A percentile compares a stretch with the other conserved stretches of the same genome.
Evolutionary conservation across 2,329 filamentous ascomycete species (phyloP).

Genomic region (Penicillium nordicum): DNA sequence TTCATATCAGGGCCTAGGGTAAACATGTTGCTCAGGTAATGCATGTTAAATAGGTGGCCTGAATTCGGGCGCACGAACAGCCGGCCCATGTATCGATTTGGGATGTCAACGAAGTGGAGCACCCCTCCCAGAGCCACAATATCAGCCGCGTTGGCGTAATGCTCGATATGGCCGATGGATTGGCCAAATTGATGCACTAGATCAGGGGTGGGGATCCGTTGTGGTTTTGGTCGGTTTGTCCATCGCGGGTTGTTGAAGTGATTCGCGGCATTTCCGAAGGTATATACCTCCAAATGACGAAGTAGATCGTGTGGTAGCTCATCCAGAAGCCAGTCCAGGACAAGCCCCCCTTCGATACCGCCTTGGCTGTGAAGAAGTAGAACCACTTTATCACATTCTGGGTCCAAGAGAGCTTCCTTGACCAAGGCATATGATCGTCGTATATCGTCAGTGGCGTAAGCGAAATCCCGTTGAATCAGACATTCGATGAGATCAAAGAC

Average conservation of each 20-base stretch:
- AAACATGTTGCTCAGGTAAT: constrained; percentile 46
- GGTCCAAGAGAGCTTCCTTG: constrained; percentile 62
- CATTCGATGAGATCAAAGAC: constrained; percentile 76
- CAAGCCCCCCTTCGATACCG: constrained; percentile 67
- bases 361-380: constrained; percentile 76
- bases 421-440: constrained; percentile 57
- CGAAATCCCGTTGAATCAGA: constrained; percentile 70
- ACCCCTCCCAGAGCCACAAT: constrained; percentile 74
- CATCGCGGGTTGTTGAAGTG: constrained; percentile 74
- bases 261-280: constrained; percentile 74
- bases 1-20: constrained; percentile 28
- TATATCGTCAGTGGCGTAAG: constrained; percentile 67
- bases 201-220: constrained; percentile 13
- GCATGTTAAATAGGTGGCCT: constrained; percentile 46
- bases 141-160: constrained; percentile 72
- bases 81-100: constrained; percentile 49
- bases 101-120: constrained; percentile 58
- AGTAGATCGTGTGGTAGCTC: constrained; percentile 66
- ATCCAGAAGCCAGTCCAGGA: constrained; percentile 72
- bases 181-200: neutral
- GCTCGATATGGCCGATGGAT: constrained; percentile 67
- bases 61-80: constrained; percentile 45
- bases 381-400: constrained; percentile 63
- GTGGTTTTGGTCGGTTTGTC: constrained; percentile 39
- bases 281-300: constrained; percentile 68